Conservation (phyloP, 768 basidiomycete species). For the Suillus subaureus region DNA sequence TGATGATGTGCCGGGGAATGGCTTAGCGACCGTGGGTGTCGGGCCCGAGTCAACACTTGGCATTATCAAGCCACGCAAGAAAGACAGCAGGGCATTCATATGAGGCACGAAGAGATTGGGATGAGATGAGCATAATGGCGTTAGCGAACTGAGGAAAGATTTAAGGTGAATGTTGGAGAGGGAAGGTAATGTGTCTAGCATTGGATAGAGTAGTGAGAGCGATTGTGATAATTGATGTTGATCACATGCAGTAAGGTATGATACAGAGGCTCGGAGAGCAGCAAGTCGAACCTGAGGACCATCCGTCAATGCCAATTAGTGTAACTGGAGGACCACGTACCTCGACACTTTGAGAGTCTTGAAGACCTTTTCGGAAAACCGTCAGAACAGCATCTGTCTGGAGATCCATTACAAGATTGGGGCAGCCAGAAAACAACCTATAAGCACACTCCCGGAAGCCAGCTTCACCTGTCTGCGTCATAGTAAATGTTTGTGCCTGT, state of each 20-base stretch:
- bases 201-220: slow-evolving; percentile 61
- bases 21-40: slow-evolving; percentile 53
- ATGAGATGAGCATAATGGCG: slow-evolving; percentile 67
- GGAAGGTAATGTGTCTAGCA: slow-evolving; percentile 72
- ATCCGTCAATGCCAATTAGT: slow-evolving; percentile 9
- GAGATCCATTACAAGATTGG: slow-evolving; percentile 76
- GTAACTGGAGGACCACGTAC: slow-evolving; percentile 31
- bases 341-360: slow-evolving; percentile 66
- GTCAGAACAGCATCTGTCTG: slow-evolving; percentile 69
- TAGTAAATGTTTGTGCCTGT: slow-evolving; percentile 69
- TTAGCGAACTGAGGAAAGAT: slow-evolving; percentile 66
- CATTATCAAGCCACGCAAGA: slow-evolving; percentile 72
- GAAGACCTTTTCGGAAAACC: slow-evolving; percentile 68
- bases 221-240: slow-evolving; percentile 61
- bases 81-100: slow-evolving; percentile 64
- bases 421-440: slow-evolving; percentile 71
- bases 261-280: slow-evolving; percentile 67
- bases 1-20: slow-evolving; percentile 37
- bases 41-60: slow-evolving; percentile 58
- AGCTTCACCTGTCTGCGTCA: slow-evolving; percentile 44
- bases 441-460: slow-evolving; percentile 64
- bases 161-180: slow-evolving; percentile 59
- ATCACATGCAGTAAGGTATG: slow-evolving; percentile 69
- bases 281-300: slow-evolving; percentile 65
- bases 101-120: slow-evolving; percentile 78